Evolutionary conservation across 768 basidiomycete genomes (phyloP).

Genomic region (Russula lepida): DNA sequence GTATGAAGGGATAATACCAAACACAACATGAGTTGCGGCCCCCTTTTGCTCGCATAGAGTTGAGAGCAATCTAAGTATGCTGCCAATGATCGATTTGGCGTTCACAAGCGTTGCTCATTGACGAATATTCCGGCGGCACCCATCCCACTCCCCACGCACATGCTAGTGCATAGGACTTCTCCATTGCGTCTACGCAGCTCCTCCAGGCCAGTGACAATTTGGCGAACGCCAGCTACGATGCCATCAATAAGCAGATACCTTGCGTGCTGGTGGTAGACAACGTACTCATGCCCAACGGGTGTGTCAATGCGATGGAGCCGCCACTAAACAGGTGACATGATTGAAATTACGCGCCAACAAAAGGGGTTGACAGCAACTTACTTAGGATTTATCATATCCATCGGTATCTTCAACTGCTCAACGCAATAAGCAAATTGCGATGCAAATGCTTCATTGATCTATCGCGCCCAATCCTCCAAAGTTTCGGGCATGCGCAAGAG

Average conservation of each 20-base stretch:
- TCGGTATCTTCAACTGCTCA: constrained; percentile 65
- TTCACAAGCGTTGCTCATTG: constrained; percentile 39
- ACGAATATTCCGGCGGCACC: constrained; percentile 77
- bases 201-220: constrained; percentile 81
- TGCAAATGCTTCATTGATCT: constrained; percentile 90
- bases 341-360: not conserved
- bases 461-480: not conserved
- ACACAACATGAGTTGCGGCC: not conserved
- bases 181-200: constrained; percentile 65
- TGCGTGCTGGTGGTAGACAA: constrained; percentile 14
- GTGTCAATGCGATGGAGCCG: constrained; percentile 76
- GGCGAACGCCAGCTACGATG: constrained; percentile 65
- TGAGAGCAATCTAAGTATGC: too few species aligned
- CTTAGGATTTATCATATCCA: constrained; percentile 83
- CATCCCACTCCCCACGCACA: constrained; percentile 84
- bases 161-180: constrained; percentile 71
- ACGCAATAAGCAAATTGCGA: constrained; percentile 93
- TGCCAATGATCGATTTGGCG: not conserved
- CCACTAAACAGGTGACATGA: constrained; percentile 41
- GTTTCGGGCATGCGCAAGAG: not conserved
- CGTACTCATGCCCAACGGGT: constrained; percentile 81
- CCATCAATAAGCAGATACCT: constrained; percentile 4
- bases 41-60: not conserved
- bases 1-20: not conserved
- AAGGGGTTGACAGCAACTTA: constrained; percentile 32